Base-by-base conservation (phyloP, 2,329 filamentous ascomycete genomes). In the Dothistroma septosporum region DNA sequence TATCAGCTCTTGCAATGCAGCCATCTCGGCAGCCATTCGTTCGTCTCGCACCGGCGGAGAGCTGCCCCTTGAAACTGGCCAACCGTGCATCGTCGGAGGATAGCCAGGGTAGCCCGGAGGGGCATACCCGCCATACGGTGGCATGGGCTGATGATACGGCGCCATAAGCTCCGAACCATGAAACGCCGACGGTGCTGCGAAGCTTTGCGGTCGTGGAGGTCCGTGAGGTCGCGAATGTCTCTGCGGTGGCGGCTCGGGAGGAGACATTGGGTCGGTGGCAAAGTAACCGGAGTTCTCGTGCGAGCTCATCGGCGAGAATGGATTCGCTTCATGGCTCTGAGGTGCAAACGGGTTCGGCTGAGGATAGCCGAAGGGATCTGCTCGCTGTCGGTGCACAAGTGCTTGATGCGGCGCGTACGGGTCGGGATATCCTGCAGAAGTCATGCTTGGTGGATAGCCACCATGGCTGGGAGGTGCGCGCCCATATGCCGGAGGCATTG, bases 331-430 rank as follows among this genome's bases (percentile, higher is more conserved):
- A 28, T 60, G 63, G 19, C 37, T 71, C 16, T 67, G 72, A 11
- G 73, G 65, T 11, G 74, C 66, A 61, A 78, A 78, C 0, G 77
- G 77, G 60, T 77, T 78, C 21, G 65, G 59, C 35, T 66, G 60
- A 21, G 70, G 69, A 59, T 76, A 78, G 21, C 68, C 73, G 60
- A 77, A 77, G 6, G 73, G 69, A 59, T 78, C 74, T 16, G 74
- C 68, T 56, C 64, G 66, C 24, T 52, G 58, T 59, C 68, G 66
- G 35, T 66, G 64, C 0, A 71, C 69, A 48, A 73, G 57, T 14
- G 68, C 68, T 57, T 70, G 68, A 32, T 67, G 66, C 8, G 68
- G 60, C 33, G 52, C 58, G 49, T 69, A 73, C 2, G 63, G 66
- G 37, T 69, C 66, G 7, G 60, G 56, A 37, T 70, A 68, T 28